Conservation (phyloP, 805 yeast species). For the Starmerella stellata region DNA sequence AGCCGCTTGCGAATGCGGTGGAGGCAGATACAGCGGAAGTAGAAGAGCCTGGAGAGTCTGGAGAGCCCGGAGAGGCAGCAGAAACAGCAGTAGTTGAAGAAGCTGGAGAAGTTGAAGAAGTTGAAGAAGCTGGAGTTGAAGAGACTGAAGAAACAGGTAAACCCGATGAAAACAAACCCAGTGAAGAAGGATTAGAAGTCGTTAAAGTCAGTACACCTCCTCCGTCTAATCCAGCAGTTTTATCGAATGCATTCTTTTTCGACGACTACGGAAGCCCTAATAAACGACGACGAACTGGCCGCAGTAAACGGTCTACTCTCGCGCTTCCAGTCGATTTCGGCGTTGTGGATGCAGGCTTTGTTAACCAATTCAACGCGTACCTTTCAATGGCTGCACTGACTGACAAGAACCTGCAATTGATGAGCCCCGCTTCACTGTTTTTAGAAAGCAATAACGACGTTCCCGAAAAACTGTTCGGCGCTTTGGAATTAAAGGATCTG, state of each 20-base stretch:
- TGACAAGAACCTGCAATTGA: not conserved
- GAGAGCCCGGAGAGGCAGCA: not conserved
- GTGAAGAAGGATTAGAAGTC: not conserved
- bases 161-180: not conserved
- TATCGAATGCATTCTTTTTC: not conserved
- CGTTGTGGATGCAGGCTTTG: constrained; percentile 6
- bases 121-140: not conserved
- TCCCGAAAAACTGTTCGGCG: constrained; percentile 2
- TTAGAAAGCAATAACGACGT: constrained; percentile 2
- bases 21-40: not conserved
- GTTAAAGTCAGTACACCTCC: not conserved
- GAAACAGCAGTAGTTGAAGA: not conserved
- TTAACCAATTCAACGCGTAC: constrained; percentile 9
- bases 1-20: not conserved
- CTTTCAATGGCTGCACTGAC: constrained; percentile 1
- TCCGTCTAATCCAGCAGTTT: not conserved
- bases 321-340: constrained; percentile 15
- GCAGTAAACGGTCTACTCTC: constrained; percentile 9
- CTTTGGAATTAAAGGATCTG: constrained; percentile 9
- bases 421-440: constrained; percentile 8
- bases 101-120: not conserved
- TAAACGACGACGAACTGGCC: constrained; percentile 8
- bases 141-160: not conserved
- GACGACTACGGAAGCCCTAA: not conserved
- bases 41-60: not conserved